Evolutionary conservation across 78 protist species (phyloP), one percentile per base, ranked within the genome.

Genomic region (Trichosphaerium sp.): DNA sequence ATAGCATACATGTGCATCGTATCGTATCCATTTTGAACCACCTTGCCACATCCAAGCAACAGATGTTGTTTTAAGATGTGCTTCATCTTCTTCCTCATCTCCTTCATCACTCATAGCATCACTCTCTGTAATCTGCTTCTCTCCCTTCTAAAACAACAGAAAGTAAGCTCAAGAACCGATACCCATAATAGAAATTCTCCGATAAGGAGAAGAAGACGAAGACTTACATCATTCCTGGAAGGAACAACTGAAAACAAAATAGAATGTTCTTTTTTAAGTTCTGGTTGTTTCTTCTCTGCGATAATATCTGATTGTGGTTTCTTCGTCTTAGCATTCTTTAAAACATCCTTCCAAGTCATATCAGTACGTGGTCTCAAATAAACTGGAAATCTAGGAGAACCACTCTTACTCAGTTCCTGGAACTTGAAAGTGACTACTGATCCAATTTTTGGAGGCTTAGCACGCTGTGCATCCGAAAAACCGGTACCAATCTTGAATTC

Each of bases 311-410:
- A 54, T 54, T 54, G 29, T 21, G 59, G 59, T 21, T 32, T 10
- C 10, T 54, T 54, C 10, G 59, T 12, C 59, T 54, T 54, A 6
- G 59, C 59, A 10, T 32, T 34, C 32, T 54, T 35, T 54, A 54
- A 54, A 21, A 54, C 10, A 54, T 54, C 59, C 10, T 54, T 35
- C 72, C 72, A 67, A 8, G 11, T 28, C 31, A 8, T 18, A 38
- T 72, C 78, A 23, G 38, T 4, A 26, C 78, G 28, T 18, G 5
- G 1, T 8, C 69, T 5, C 18, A 63, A n/a, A 44, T 63, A 72
- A 32, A 52, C 57, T 2, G 78, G 78, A 8, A 72, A 69, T 25
- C 75, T 37, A 10, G 75, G 75, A 4, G 38, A n/a, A 14, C 75
- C 75, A 10, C 25, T 1, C 1, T 47, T 21, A 15, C 68, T 55